Base-by-base conservation (phyloP, 495 filamentous ascomycete genomes). In the Podospora pseudoanserina region DNA sequence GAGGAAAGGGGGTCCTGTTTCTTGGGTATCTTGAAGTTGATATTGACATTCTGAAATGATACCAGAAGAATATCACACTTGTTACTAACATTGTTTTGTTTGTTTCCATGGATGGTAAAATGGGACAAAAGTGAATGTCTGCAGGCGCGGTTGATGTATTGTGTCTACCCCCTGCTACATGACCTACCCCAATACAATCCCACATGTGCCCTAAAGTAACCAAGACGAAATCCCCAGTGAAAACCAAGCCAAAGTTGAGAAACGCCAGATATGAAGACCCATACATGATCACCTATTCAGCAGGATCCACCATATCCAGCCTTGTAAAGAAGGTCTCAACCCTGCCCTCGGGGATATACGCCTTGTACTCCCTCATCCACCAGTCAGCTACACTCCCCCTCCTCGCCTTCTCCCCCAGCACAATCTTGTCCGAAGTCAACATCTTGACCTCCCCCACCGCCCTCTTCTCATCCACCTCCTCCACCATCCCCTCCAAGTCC, bases 311-410 rank as follows among this genome's bases (percentile, higher is more conserved):
- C 70, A 72, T 72, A 63, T 67, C 73, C 65, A 75, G 53, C 54
- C 30, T 60, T 1, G 57, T 44, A 26, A 72, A 58, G 23, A 53
- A 74, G 3, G 18, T 11, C 15, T 67, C 65, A 7, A 70, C 64
- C 4, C 65, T 65, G 11, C 64, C 66, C 0, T 0, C n/a, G 16
- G 72, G 70, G 28, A 72, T 74, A 55, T 70, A 74, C 6, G 63
- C 60, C 18, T 39, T 64, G 30, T 72, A 74, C 55, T 67, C 65
- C 11, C 66, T 62, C n/a, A 15, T 20, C 72, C 72, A 74, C 70
- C 72, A 72, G 1, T 66, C 64, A 5, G 72, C 72, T 9, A 74
- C 59, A 5, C 65, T 65, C 56, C 63, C 62, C n/a, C 56, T 27
- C 53, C 59, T 34, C 20, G 49, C 53, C 30, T 5, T 55, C 23